These are phyloP conservation scores for Moricandia arvensis DNA, from an alignment of 345 rosid species.

Conservation along the genomic window DNA sequence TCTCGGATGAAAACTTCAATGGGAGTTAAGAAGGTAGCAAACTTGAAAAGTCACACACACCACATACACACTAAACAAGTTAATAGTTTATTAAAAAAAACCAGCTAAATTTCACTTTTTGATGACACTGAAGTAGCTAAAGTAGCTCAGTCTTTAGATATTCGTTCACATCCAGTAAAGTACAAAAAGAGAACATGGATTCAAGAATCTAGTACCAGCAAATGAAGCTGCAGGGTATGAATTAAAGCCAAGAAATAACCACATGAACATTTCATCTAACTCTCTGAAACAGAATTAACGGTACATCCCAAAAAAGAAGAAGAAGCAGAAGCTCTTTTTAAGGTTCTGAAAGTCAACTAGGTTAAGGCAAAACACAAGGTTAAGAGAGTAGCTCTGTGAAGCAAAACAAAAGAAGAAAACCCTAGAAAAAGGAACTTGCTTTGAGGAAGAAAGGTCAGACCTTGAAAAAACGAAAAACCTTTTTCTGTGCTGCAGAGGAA, in stretches of 20 bases:
- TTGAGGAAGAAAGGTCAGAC: conserved; percentile 13
- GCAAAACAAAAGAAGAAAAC: conserved; percentile 10
- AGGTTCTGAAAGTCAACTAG: conserved; percentile 32
- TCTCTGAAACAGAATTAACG: conserved; percentile 7
- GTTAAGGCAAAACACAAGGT: conserved; percentile 17
- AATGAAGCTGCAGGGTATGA: neutral
- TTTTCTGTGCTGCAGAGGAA: neutral
- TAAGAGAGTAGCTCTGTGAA: conserved; percentile 17
- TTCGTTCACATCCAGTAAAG: neutral
- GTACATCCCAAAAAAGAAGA: neutral
- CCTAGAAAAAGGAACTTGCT: conserved; percentile 8
- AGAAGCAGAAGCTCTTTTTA: neutral
- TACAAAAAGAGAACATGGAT: neutral
- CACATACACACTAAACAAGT: no score
- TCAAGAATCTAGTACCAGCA: neutral
- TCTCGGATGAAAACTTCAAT: no score
- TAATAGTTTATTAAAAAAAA: no score
- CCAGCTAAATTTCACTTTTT: no score
- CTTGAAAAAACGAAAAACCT: neutral
- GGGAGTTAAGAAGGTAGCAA: no score
- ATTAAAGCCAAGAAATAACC: neutral
- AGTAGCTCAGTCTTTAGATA: no score
- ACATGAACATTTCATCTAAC: neutral
- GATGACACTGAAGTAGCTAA: no score
- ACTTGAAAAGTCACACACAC: no score